These are phyloP conservation scores for Stereum hirsutum DNA, from an alignment of 1,284 basidiomycete genomes.

Conservation along the genomic window DNA sequence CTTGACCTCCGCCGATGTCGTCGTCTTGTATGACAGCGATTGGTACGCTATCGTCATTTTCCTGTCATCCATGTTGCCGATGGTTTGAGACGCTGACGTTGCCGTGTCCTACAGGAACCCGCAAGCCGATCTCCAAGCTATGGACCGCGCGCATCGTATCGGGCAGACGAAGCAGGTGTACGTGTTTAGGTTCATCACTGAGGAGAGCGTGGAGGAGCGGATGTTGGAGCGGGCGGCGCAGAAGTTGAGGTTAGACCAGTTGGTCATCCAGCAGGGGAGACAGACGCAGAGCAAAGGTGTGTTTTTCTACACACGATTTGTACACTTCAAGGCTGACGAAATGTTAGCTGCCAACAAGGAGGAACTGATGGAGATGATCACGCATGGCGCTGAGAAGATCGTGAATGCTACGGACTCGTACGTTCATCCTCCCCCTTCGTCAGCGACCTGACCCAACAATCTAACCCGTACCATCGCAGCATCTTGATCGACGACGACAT, in stretches of 20 bases:
- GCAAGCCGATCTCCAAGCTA: constrained; percentile 97
- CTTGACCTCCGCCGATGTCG: constrained; percentile 90
- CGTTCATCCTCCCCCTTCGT: constrained; percentile 13
- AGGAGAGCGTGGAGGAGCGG: constrained; percentile 94
- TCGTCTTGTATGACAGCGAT: constrained; percentile 96
- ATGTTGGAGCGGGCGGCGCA: constrained; percentile 97
- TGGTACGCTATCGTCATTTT: constrained; percentile 45
- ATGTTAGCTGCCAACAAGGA: constrained; percentile 86
- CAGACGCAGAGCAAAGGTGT: constrained; percentile 59
- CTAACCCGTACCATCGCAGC: constrained; percentile 26
- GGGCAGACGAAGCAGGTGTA: constrained; percentile 99
- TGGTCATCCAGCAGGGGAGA: constrained; percentile 96
- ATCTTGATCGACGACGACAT: constrained; percentile 88
- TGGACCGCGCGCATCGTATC: constrained; percentile 98
- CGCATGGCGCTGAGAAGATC: constrained; percentile 96
- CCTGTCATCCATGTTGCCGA: constrained; percentile 8
- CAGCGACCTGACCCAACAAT: neutral
- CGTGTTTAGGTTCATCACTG: constrained; percentile 96
- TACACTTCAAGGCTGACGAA: neutral
- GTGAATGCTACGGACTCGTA: constrained; percentile 71
- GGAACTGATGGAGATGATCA: constrained; percentile 96
- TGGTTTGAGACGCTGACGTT: neutral
- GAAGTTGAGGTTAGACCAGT: constrained; percentile 91
- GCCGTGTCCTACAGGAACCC: constrained; percentile 63
- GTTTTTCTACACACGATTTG: constrained; percentile 8